Evolutionary conservation across 768 basidiomycete genomes (phyloP), one percentile per base, ranked within the genome.

Genomic region (Termitomyces sp.): DNA sequence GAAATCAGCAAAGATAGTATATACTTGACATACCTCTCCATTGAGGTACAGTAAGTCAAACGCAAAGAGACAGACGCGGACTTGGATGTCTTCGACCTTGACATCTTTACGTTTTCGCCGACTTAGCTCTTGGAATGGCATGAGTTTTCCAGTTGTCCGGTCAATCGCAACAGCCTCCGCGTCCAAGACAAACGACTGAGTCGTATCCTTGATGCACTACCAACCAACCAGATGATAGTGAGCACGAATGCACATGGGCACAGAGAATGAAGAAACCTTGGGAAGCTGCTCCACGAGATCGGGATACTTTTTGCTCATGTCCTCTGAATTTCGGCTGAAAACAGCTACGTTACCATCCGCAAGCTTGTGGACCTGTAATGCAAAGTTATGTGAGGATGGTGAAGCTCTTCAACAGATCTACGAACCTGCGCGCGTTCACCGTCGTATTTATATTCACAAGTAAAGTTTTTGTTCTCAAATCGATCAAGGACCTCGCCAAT

Each of bases 371-470:
- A 96, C 90, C 87, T 91, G 65, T 40, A n/a, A 40, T 25, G 34
- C 29, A n/a, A 29, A 1, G 32, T 9, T 62, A 25, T 61, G 51
- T 38, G 62, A 40, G 31, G 29, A 51, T 11, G 12, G 37, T 8
- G 29, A 25, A n/a, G 2, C 17, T 52, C 11, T 9, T 15, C 5
- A 20, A 56, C 4, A 15, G 47, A 40, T 4, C 7, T 40, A 61
- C 74, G 40, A 48, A 88, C 91, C 78, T 98, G 96, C 15, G 97
- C 97, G 51, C 97, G 88, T 72, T 99, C 97, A 7, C 97, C 97
- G 65, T 99, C 97, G 67, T 99, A 99, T 74, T 99, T 99, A 76
- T 99, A 99, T 77, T 99, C 97, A 76, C 96, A 98, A 9, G 97
- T 98, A 71, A 99, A 98, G 57, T 82, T 84, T 74, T 95, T 96